phyloP scores from a whole-genome alignment of 148 eudicot species.

The Nyssa sinensis region DNA sequence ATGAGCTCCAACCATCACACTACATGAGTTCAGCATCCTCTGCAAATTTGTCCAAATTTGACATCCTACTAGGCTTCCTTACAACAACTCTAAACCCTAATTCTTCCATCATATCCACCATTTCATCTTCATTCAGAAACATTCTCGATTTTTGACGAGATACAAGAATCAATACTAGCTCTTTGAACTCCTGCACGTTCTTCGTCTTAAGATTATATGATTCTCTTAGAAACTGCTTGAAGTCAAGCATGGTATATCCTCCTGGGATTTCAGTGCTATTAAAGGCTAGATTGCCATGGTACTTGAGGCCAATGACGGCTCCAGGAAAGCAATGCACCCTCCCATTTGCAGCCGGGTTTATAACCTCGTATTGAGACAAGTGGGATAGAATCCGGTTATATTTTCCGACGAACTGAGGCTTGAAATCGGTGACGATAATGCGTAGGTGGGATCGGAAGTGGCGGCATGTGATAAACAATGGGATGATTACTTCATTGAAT shows the following conservation, averaged over 20 bases:
- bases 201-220: constrained; percentile 25
- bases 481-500: constrained; percentile 53
- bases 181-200: constrained; percentile 6
- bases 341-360: constrained; percentile 28
- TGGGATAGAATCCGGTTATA: constrained; percentile 28
- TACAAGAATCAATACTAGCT: constrained; percentile 34
- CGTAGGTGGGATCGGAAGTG: constrained; percentile 34
- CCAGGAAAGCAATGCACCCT: constrained; percentile 60
- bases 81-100: constrained; percentile 41
- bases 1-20: constrained; percentile 53
- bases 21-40: constrained; percentile 38
- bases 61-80: constrained; percentile 17
- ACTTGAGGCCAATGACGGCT: constrained; percentile 51
- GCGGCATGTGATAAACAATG: constrained; percentile 48
- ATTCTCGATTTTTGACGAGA: constrained; percentile 46
- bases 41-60: constrained; percentile 33
- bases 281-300: constrained; percentile 33
- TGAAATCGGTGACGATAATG: constrained; percentile 43
- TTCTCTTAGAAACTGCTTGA: constrained; percentile 37
- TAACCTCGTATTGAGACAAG: constrained; percentile 35
- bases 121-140: constrained; percentile 38
- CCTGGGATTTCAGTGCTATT: constrained; percentile 31
- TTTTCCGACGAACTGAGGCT: constrained; percentile 27
- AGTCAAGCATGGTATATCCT: constrained; percentile 34
- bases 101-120: constrained; percentile 38